Percentiles rank a stretch among this genome's conserved stretches.
Conservation (phyloP, 106 monocot species). For the Allium fistulosum region DNA sequence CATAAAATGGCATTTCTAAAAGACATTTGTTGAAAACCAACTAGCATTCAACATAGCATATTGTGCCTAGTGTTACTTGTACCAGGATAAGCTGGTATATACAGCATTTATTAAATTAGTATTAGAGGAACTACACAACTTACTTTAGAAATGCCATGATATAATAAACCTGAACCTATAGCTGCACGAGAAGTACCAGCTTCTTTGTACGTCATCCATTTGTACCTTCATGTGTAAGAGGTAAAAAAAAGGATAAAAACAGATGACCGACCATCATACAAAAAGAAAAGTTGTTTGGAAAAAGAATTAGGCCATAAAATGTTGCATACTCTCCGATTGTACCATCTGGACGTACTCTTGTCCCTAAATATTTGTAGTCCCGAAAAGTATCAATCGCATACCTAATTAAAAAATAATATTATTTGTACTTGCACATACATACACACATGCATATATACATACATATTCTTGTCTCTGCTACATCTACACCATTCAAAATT, state of each 20-base stretch:
- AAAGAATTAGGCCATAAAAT: not conserved
- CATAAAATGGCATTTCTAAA: no score
- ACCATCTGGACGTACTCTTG: slow-evolving; percentile 79
- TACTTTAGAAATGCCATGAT: slow-evolving; percentile 75
- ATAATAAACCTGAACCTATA: slow-evolving; percentile 81
- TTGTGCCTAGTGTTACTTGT: no score
- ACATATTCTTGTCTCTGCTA: no score
- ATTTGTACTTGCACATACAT: no score
- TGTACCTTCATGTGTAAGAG: slow-evolving; percentile 50
- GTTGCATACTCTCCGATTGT: slow-evolving; percentile 74
- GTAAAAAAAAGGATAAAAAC: not conserved
- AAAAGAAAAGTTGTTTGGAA: not conserved
- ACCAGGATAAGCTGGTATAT: no score
- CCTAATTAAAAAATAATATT: slow-evolving; percentile 19
- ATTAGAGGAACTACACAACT: slow-evolving; percentile 9
- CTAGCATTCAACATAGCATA: no score
- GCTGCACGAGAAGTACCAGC: slow-evolving; percentile 63
- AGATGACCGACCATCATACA: not conserved
- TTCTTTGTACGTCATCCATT: slow-evolving; percentile 98
- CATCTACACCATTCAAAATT: no score
- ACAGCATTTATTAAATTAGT: no score
- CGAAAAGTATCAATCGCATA: slow-evolving; percentile 62
- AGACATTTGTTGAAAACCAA: no score
- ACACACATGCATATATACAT: no score
- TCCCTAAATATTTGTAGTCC: slow-evolving; percentile 86